phyloP scores from a whole-genome alignment of 2,329 filamentous ascomycete genomes.

The Trichoderma arundinaceum region DNA sequence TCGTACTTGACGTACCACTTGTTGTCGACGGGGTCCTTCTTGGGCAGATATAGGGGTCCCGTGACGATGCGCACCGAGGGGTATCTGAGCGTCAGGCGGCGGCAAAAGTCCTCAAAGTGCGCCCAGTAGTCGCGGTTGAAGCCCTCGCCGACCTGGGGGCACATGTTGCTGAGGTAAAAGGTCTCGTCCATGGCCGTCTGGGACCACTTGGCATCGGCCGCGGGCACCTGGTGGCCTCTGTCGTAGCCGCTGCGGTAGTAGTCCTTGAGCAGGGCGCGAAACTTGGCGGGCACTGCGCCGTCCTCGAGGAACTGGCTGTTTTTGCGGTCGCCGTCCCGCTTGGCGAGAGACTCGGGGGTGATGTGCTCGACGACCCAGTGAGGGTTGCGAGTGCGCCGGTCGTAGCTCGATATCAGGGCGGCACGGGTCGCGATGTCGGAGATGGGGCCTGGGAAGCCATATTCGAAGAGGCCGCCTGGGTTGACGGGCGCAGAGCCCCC shows the following conservation, averaged over 20 bases:
- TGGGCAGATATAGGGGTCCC: constrained; percentile 90
- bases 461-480: constrained; percentile 78
- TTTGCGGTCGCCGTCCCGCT: constrained; percentile 79
- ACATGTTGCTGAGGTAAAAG: constrained; percentile 95
- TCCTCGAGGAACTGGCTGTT: constrained; percentile 87
- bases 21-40: constrained; percentile 77
- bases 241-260: constrained; percentile 96
- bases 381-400: constrained; percentile 88
- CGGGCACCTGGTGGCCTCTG: constrained; percentile 94
- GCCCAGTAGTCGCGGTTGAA: constrained; percentile 99
- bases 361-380: constrained; percentile 97
- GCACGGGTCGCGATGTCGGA: constrained; percentile 78
- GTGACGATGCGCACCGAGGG: constrained; percentile 91
- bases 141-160: constrained; percentile 94
- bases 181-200: constrained; percentile 95
- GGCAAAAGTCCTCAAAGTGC: constrained; percentile 97
- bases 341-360: constrained; percentile 79
- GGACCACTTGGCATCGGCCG: constrained; percentile 94
- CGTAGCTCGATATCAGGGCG: constrained; percentile 84
- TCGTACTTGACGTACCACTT: constrained; percentile 98
- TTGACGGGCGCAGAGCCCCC: constrained; percentile 62
- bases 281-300: constrained; percentile 76
- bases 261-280: constrained; percentile 88
- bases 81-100: constrained; percentile 78
- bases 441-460: constrained; percentile 90